A percentile compares a stretch with the other conserved stretches of the same genome.
Conservation (phyloP, 2,329 filamentous ascomycete species). For the Phyllosticta paracitricarpa region DNA sequence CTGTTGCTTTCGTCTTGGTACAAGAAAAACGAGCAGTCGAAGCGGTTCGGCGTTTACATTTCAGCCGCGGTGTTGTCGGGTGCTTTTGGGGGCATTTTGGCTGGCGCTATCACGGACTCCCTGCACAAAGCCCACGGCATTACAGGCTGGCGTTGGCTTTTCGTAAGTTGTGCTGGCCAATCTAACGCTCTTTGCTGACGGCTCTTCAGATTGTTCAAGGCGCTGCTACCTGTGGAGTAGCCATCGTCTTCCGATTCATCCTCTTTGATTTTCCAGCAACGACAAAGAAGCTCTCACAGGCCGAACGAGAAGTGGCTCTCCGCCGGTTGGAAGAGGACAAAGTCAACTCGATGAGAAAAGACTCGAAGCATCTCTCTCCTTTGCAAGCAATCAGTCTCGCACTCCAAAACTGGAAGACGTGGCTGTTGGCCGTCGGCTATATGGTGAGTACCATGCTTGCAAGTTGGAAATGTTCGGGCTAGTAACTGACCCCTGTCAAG, state of each 20-base stretch:
- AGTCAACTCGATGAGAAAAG: constrained; percentile 25
- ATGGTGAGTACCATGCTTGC: constrained; percentile 27
- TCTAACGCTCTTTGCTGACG: background rate
- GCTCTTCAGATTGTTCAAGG: constrained; percentile 23
- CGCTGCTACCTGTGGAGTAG: constrained; percentile 36
- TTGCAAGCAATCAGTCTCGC: constrained; percentile 30
- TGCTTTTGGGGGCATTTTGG: constrained; percentile 44
- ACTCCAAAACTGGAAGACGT: constrained; percentile 38
- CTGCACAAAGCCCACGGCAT: constrained; percentile 38
- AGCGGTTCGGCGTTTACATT: constrained; percentile 48
- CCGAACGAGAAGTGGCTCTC: constrained; percentile 35
- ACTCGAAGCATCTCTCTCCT: constrained; percentile 25
- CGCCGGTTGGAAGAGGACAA: constrained; percentile 36
- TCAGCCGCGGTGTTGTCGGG: constrained; percentile 47
- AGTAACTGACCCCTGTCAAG: constrained; percentile 10
- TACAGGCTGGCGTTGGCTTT: constrained; percentile 44
- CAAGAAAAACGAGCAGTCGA: constrained; percentile 46
- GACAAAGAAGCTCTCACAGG: constrained; percentile 31
- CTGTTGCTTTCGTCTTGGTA: constrained; percentile 51
- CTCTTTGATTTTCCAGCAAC: constrained; percentile 42
- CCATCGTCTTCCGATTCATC: constrained; percentile 35
- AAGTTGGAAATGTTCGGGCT: background rate
- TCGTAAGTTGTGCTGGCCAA: constrained; percentile 26
- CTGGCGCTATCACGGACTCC: constrained; percentile 38
- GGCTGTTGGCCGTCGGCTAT: constrained; percentile 40